Percentiles rank a stretch among this genome's conserved stretches.
Evolutionary conservation across 768 basidiomycete genomes (phyloP).

Genomic region (Lactifluus volemus): DNA sequence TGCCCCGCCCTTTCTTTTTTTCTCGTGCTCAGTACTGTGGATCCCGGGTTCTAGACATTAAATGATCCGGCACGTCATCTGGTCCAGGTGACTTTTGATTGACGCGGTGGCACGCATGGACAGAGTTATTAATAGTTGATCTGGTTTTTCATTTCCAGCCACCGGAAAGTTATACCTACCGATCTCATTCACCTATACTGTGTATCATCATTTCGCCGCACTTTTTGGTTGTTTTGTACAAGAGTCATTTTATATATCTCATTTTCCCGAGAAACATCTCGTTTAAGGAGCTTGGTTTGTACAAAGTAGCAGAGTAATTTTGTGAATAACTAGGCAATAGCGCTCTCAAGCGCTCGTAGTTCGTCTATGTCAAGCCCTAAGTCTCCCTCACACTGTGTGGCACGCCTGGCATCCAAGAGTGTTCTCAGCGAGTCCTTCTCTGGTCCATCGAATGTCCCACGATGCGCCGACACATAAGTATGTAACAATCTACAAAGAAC

Average conservation of each 20-base stretch:
- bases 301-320: not conserved
- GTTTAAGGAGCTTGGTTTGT: not conserved
- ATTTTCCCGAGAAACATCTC: too few species aligned
- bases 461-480: constrained; percentile 15
- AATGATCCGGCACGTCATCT: not conserved
- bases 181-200: not conserved
- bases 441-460: constrained; percentile 8
- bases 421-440: constrained; percentile 8
- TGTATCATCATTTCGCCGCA: not conserved
- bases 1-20: too few species aligned
- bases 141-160: not conserved
- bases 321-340: not conserved
- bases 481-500: constrained; percentile 9
- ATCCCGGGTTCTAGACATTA: not conserved
- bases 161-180: not conserved
- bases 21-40: not conserved
- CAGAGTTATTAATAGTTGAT: not conserved
- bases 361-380: constrained; percentile 7
- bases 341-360: not conserved
- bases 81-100: not conserved
- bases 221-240: not conserved
- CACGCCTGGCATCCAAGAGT: constrained; percentile 7
- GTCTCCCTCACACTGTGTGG: not conserved
- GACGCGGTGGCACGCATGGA: not conserved
- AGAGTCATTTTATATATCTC: too few species aligned